Percentiles rank a stretch among this genome's conserved stretches.
Evolutionary conservation across 768 basidiomycete genomes (phyloP).

Genomic region (Paxillus rubicundulus): DNA sequence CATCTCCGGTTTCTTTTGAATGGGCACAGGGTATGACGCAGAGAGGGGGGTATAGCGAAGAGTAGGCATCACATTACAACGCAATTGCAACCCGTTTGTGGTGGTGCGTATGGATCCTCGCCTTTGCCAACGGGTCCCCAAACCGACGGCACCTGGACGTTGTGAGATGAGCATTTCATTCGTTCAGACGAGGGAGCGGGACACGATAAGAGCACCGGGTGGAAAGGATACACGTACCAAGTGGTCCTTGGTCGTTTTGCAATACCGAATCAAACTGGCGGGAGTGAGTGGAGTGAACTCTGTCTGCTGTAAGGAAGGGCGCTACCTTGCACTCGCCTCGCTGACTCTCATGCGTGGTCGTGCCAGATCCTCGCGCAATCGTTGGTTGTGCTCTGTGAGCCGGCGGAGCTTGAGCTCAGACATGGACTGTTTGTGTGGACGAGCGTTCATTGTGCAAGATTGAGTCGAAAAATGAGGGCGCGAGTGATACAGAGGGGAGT

Average conservation of each 20-base stretch:
- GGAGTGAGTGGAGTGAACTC: neutral
- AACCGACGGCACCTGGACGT: slow-evolving; percentile 76
- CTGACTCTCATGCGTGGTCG: slow-evolving; percentile 88
- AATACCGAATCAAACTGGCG: slow-evolving; percentile 84
- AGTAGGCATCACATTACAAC: slow-evolving; percentile 58
- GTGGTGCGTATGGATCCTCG: slow-evolving; percentile 92
- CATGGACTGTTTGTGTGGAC: slow-evolving; percentile 92
- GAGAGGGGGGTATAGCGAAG: slow-evolving; percentile 31
- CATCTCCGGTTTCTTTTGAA: neutral
- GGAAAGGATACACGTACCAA: slow-evolving; percentile 51
- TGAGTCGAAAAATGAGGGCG: slow-evolving; percentile 19
- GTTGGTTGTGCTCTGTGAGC: slow-evolving; percentile 90
- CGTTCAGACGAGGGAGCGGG: neutral
- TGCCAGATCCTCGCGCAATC: slow-evolving; percentile 84
- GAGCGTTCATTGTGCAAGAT: slow-evolving; percentile 55
- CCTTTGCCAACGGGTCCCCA: slow-evolving; percentile 90
- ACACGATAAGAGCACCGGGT: neutral
- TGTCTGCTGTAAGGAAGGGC: neutral
- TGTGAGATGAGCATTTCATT: slow-evolving; percentile 2
- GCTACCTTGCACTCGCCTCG: slow-evolving; percentile 83
- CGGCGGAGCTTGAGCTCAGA: slow-evolving; percentile 95
- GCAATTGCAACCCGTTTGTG: slow-evolving; percentile 70
- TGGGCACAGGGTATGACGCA: slow-evolving; percentile 30
- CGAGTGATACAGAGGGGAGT: slow-evolving; percentile 4
- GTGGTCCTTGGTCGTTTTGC: slow-evolving; percentile 90